Percentiles rank a stretch among this genome's conserved stretches.
phyloP scores from a whole-genome alignment of 495 filamentous ascomycete genomes.

The Xanthoparmelia taractica region DNA sequence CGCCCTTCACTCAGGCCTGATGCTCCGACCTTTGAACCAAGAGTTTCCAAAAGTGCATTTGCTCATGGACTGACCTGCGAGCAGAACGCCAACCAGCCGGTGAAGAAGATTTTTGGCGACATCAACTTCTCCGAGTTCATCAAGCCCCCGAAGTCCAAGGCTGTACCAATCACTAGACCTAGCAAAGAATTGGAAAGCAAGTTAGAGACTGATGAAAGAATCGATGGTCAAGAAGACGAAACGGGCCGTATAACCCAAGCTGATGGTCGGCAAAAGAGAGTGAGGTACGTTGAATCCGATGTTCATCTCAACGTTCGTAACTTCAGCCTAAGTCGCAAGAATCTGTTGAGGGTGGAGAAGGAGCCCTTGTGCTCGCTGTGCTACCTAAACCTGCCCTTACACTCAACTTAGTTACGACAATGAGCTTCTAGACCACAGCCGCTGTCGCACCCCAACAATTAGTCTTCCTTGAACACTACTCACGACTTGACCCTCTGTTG shows the following conservation, averaged over 20 bases:
- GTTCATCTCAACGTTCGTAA: neutral
- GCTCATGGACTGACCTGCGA: slow-evolving; percentile 4
- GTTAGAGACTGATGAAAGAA: slow-evolving; percentile 38
- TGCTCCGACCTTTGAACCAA: slow-evolving; percentile 71
- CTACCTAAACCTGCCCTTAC: neutral
- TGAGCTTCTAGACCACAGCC: neutral
- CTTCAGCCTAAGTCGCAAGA: neutral
- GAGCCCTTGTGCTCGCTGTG: neutral
- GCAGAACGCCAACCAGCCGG: slow-evolving; percentile 14
- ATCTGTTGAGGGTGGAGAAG: neutral
- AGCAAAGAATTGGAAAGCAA: slow-evolving; percentile 35
- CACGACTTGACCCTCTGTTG: neutral
- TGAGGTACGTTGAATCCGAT: slow-evolving; percentile 31
- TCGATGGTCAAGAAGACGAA: slow-evolving; percentile 38
- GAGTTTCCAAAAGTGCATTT: slow-evolving; percentile 13
- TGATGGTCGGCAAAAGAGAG: slow-evolving; percentile 63
- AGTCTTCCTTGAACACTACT: neutral
- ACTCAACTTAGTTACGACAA: neutral
- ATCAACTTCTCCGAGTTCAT: slow-evolving; percentile 57
- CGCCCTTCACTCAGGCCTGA: slow-evolving; percentile 69
- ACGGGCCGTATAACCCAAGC: slow-evolving; percentile 42
- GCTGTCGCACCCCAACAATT: neutral
- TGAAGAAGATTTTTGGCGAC: slow-evolving; percentile 65
- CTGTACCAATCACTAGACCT: slow-evolving; percentile 71
- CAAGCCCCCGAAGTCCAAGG: slow-evolving; percentile 64